Evolutionary conservation across 441 rosid species (phyloP).

Genomic region (Populus hybrid): DNA sequence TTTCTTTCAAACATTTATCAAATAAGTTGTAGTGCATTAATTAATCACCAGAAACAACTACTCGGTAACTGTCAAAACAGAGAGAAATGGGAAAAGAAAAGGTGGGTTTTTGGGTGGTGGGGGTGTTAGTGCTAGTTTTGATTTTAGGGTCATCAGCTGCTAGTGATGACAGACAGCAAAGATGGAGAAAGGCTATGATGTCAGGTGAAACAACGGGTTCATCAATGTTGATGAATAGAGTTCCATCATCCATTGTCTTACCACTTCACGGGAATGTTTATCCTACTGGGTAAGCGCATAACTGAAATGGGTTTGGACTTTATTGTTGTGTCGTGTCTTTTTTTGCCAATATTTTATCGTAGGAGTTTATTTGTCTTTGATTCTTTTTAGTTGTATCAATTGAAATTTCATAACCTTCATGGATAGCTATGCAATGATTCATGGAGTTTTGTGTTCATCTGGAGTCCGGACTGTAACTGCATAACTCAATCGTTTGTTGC

Average conservation of each 20-base stretch:
- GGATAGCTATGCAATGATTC: neutral
- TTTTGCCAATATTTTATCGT: neutral
- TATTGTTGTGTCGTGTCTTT: neutral
- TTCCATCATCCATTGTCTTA: constrained; percentile 62
- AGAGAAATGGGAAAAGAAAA: constrained; percentile 31
- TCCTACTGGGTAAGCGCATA: constrained; percentile 56
- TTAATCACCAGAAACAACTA: too few species aligned
- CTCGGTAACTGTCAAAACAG: neutral
- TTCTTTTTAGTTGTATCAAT: neutral
- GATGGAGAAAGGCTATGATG: constrained; percentile 34
- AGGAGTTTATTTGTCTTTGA: neutral
- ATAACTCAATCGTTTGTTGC: neutral
- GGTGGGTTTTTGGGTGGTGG: constrained; percentile 15
- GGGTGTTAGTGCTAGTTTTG: constrained; percentile 25
- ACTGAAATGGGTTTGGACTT: neutral
- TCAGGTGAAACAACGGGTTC: constrained; percentile 21
- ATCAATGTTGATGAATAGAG: constrained; percentile 36
- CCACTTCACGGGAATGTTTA: constrained; percentile 71
- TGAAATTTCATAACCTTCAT: neutral
- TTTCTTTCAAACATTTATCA: constrained; percentile 5
- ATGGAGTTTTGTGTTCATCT: neutral
- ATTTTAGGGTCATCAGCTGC: constrained; percentile 38
- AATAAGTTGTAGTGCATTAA: neutral
- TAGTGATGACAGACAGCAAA: constrained; percentile 18
- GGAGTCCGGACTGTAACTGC: neutral